These are phyloP conservation scores for Clathrospora elynae DNA, from an alignment of 2,329 filamentous ascomycete species.

Conservation along the genomic window DNA sequence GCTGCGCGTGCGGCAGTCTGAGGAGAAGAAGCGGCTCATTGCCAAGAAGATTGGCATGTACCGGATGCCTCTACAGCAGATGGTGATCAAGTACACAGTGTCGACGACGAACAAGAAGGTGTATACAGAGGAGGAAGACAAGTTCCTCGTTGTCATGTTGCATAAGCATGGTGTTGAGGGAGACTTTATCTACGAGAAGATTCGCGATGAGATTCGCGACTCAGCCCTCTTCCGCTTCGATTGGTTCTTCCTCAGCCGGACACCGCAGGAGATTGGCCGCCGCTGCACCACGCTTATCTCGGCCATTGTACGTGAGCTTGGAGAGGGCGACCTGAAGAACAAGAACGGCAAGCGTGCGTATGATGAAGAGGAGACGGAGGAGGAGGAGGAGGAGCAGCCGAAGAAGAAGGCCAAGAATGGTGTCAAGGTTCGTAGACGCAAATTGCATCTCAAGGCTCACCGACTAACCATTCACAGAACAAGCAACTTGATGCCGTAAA, in stretches of 20 bases:
- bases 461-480: slow-evolving; percentile 64
- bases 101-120: slow-evolving; percentile 99
- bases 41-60: slow-evolving; percentile 96
- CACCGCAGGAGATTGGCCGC: slow-evolving; percentile 87
- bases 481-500: slow-evolving; percentile 92
- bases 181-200: slow-evolving; percentile 87
- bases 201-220: slow-evolving; percentile 95
- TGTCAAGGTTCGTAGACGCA: slow-evolving; percentile 70
- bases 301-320: slow-evolving; percentile 93
- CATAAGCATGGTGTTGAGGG: slow-evolving; percentile 92
- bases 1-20: slow-evolving; percentile 83
- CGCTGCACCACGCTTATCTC: slow-evolving; percentile 93
- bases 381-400: slow-evolving; percentile 75
- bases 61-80: slow-evolving; percentile 93
- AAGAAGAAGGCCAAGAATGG: slow-evolving; percentile 95
- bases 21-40: slow-evolving; percentile 90
- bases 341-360: slow-evolving; percentile 75
- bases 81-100: slow-evolving; percentile 98
- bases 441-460: neutral
- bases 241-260: slow-evolving; percentile 98
- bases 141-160: slow-evolving; percentile 90
- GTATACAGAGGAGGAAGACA: slow-evolving; percentile 97
- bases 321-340: slow-evolving; percentile 63
- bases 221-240: slow-evolving; percentile 96
- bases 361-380: slow-evolving; percentile 81